phyloP scores from a whole-genome alignment of 805 yeast species.

The Metschnikowia noctiluminum region DNA sequence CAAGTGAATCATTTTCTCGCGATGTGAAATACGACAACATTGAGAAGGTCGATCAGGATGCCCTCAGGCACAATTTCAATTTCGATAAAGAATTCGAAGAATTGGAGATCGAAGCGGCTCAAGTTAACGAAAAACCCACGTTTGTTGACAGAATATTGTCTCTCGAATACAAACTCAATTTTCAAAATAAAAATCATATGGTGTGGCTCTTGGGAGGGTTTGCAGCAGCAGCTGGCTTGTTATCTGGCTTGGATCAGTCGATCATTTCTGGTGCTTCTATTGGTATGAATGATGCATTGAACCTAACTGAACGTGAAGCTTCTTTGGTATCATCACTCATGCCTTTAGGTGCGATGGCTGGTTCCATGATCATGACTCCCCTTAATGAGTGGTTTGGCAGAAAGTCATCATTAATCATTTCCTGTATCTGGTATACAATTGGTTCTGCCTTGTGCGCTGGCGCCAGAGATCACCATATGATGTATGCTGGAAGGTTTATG shows the following conservation, averaged over 20 bases:
- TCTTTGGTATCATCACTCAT: slow-evolving; percentile 56
- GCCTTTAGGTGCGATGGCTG: slow-evolving; percentile 70
- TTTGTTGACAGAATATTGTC: slow-evolving; percentile 36
- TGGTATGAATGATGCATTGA: slow-evolving; percentile 44
- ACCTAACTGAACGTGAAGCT: slow-evolving; percentile 39
- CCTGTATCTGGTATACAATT: slow-evolving; percentile 57
- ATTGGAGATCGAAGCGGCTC: slow-evolving; percentile 30
- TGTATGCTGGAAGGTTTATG: slow-evolving; percentile 53
- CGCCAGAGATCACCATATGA: slow-evolving; percentile 31
- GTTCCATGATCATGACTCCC: slow-evolving; percentile 59
- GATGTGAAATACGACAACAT: slow-evolving; percentile 18
- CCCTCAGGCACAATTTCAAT: slow-evolving; percentile 30
- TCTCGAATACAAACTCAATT: slow-evolving; percentile 38
- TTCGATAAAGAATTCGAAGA: slow-evolving; percentile 34
- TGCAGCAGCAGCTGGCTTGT: slow-evolving; percentile 61
- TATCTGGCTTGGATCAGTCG: slow-evolving; percentile 67
- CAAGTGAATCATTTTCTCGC: slow-evolving; percentile 17
- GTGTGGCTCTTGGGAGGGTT: slow-evolving; percentile 50
- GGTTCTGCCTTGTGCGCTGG: slow-evolving; percentile 58
- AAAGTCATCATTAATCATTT: slow-evolving; percentile 49
- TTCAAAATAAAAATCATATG: slow-evolving; percentile 41
- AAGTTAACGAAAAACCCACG: slow-evolving; percentile 27
- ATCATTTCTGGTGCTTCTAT: slow-evolving; percentile 61
- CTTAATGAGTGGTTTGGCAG: slow-evolving; percentile 55
- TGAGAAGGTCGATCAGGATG: slow-evolving; percentile 25